Base-by-base conservation (phyloP, 768 basidiomycete genomes). In the Boletus edulis region DNA sequence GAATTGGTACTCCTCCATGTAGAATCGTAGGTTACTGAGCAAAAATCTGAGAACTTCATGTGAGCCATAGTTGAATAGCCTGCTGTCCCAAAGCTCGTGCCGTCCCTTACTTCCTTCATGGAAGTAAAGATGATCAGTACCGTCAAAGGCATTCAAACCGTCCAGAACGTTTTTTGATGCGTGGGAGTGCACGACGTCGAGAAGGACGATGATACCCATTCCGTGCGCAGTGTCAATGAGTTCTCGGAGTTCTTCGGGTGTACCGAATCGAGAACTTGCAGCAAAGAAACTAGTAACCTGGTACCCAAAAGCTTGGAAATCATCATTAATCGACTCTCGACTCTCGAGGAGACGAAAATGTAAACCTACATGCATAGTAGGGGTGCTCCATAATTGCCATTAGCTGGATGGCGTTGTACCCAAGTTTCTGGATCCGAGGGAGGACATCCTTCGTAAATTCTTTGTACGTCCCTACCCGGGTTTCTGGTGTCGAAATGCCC, bases 351-450 rank as follows among this genome's bases (percentile, higher is more conserved):
- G 18, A 39, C 17, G 22, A 32, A 47, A 46, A 35, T 8, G 42
- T 54, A 17, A 38, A 74, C 89, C 64, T 62, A 94, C 94, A 98
- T 58, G 94, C 94, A 72, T 98, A 98, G 71, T 98, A 98, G 3
- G 95, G 91, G 67, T 98, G 94, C 69, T 97, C 94, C 93, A 97
- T 95, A 56, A 97, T 79, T 15, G 93, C 97, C 97, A 99, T 99
- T 62, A 98, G 80, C 73, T 99, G 97, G 59, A 99, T 98, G 51
- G 86, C 84, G 68, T 98, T 99, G 74, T 99, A 99, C 10, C 94
- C 97, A 24, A 98, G 79, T 54, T 84, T 84, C 70, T 86, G 86
- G 70, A 99, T 98, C 58, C 95, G 80, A 43, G 90, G 91, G 18
- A 99, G 79, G 44, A 90, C 73, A 66, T 96, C 81, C 51, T 75